phyloP scores from a whole-genome alignment of 345 rosid genomes.

The Gossypium turneri region DNA sequence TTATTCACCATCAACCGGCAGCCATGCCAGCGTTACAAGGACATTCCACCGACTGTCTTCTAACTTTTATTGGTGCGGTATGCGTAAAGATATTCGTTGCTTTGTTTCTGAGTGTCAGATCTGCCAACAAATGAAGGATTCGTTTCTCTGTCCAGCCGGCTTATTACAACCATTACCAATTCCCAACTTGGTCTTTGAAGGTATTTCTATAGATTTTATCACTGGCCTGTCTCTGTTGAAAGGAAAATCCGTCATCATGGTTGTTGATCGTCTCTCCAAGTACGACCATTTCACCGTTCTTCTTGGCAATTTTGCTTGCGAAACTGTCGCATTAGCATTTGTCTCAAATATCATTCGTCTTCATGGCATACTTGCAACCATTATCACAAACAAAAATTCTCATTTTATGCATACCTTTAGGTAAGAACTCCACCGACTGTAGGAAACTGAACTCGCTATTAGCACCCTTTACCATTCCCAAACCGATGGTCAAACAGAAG shows the following conservation, averaged over 20 bases:
- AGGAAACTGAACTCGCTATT: too few relatives aligned
- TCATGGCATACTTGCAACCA: too few relatives aligned
- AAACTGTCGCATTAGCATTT: too few relatives aligned
- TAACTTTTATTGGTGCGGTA: not conserved
- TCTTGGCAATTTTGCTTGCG: too few relatives aligned
- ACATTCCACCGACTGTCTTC: too few relatives aligned
- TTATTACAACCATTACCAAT: not conserved
- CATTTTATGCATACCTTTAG: too few relatives aligned
- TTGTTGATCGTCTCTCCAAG: not conserved
- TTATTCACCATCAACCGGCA: not conserved
- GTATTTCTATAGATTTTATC: not conserved
- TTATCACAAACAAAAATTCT: too few relatives aligned
- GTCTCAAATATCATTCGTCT: not conserved
- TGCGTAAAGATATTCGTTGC: not conserved
- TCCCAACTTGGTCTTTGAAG: not conserved
- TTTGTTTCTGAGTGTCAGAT: not conserved
- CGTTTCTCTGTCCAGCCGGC: not conserved
- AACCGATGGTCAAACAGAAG: not conserved
- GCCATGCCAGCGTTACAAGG: not conserved
- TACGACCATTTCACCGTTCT: not conserved
- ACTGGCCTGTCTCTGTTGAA: too few relatives aligned
- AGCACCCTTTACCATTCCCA: not conserved
- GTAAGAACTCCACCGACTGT: not conserved
- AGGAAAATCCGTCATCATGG: not conserved
- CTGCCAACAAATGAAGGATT: not conserved